These are phyloP conservation scores for Blastobotrys malaysiensis DNA, from an alignment of 1,139 yeast species.

Conservation along the genomic window DNA sequence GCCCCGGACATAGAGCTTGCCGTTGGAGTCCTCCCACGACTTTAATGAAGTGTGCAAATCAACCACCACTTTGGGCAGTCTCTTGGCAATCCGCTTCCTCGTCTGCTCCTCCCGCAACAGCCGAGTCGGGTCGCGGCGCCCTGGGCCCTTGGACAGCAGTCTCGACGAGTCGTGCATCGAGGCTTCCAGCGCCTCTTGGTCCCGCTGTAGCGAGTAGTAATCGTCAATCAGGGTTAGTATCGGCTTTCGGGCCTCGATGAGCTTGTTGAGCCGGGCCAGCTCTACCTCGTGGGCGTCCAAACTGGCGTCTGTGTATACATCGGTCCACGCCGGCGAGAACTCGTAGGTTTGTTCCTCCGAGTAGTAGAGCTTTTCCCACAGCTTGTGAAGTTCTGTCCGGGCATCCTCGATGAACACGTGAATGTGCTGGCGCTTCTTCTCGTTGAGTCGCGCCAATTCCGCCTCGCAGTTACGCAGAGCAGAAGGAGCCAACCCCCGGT, in stretches of 20 bases:
- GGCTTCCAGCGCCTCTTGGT: constrained; percentile 57
- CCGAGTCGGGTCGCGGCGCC: constrained; percentile 51
- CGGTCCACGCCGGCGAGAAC: constrained; percentile 38
- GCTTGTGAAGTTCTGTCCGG: constrained; percentile 48
- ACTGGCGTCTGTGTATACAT: constrained; percentile 47
- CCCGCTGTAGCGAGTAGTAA: constrained; percentile 51
- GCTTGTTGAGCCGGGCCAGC: constrained; percentile 45
- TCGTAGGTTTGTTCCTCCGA: constrained; percentile 41
- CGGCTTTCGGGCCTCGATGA: constrained; percentile 49
- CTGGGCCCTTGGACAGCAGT: constrained; percentile 56
- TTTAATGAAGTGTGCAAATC: constrained; percentile 46
- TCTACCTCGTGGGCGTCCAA: constrained; percentile 60
- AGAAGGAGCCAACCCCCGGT: constrained; percentile 32
- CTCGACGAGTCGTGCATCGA: constrained; percentile 79
- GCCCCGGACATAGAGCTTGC: constrained; percentile 15
- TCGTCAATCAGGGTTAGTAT: constrained; percentile 51
- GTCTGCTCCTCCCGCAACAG: constrained; percentile 73
- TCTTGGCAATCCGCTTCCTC: constrained; percentile 59
- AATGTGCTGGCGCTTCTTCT: constrained; percentile 57
- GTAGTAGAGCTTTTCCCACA: constrained; percentile 61
- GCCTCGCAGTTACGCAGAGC: constrained; percentile 38
- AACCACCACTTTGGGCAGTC: constrained; percentile 58
- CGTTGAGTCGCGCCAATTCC: constrained; percentile 55
- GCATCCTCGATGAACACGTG: constrained; percentile 63
- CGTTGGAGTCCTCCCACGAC: constrained; percentile 43